A percentile compares a stretch with the other conserved stretches of the same genome.
These are phyloP conservation scores for Auricularia sp. DNA, from an alignment of 768 basidiomycete species.

Conservation along the genomic window DNA sequence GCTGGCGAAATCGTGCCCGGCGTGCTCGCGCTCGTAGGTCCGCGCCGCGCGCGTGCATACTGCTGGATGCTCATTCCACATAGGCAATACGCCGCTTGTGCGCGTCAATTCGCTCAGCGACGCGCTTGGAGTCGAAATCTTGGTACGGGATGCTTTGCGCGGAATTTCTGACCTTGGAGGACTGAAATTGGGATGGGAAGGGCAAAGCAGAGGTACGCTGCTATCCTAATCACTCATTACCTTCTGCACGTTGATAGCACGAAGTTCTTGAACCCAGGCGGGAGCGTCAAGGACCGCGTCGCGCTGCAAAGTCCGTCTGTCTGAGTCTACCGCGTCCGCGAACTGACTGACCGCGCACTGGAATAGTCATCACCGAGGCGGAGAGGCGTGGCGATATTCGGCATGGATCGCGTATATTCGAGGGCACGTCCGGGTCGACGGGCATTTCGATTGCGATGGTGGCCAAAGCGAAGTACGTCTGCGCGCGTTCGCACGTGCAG, in stretches of 20 bases:
- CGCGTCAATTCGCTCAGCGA: conserved; percentile 87
- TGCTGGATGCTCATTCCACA: background rate
- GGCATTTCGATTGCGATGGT: conserved; percentile 96
- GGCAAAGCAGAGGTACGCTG: conserved; percentile 80
- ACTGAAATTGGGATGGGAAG: conserved; percentile 11
- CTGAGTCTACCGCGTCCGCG: too few species aligned
- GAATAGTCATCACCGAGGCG: conserved; percentile 85
- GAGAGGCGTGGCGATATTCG: conserved; percentile 72
- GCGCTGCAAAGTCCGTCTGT: conserved; percentile 65
- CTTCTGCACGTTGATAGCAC: background rate
- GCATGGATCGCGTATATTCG: conserved; percentile 88
- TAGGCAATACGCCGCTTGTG: conserved; percentile 90
- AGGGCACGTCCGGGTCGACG: conserved; percentile 93
- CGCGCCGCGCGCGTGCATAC: conserved; percentile 6
- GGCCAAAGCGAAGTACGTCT: conserved; percentile 64
- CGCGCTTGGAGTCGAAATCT: conserved; percentile 83
- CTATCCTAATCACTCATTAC: background rate
- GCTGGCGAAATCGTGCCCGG: conserved; percentile 44
- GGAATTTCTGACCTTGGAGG: background rate
- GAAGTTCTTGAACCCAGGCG: conserved; percentile 93
- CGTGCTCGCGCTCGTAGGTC: conserved; percentile 79
- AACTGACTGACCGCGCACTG: too few species aligned
- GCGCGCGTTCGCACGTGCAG: background rate
- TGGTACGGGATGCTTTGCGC: conserved; percentile 27
- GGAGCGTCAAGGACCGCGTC: conserved; percentile 97